Evolutionary conservation across 257 asterid genomes (phyloP), one percentile per base, ranked within the genome.

Genomic region (Petunia axillaris): DNA sequence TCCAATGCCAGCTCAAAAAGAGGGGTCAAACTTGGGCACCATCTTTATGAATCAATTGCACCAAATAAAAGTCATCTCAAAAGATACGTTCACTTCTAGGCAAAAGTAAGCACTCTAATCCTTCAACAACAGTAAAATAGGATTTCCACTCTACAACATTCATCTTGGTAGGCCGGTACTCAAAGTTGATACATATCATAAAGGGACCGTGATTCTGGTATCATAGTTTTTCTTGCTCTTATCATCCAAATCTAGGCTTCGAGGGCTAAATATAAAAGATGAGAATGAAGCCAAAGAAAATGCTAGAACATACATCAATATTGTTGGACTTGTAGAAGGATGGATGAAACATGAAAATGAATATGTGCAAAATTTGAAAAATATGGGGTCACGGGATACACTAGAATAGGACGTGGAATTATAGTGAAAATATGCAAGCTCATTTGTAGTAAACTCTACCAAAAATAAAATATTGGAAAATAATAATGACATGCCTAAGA

Each of bases 1-100:
- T 93, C 98, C 75, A 90, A 76, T 43, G 98, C 97, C 98, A 91
- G 94, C 81, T 62, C 50, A 65, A 59, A 83, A 65, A 70, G 67
- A 64, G 58, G 10, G 50, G 10, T 39, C 60, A 3, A 70, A 65
- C 59, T 62, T 15, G 9, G 35, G 8, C 25, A 10, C 3, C 44
- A 50, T 2, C 13, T 50, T 16, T 4, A 59, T 37, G 64, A 37
- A 46, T 68, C 54, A 10, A 38, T 58, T 38, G 60, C 39, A 46
- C n/a, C 53, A 8, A 16, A 16, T 39, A 41, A 37, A 59, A 52
- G 5, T 43, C 41, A 25, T 25, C 25, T 25, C 25, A 25, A 25
- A 25, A 25, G 25, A 25, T 25, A 25, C 25, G 25, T 25, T 25
- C 25, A 25, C 25, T 54, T 9, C 8, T 7, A 25, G 15, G 10